phyloP scores from a whole-genome alignment of 1,139 yeast species.

The Debaryomyces subglobosus region DNA sequence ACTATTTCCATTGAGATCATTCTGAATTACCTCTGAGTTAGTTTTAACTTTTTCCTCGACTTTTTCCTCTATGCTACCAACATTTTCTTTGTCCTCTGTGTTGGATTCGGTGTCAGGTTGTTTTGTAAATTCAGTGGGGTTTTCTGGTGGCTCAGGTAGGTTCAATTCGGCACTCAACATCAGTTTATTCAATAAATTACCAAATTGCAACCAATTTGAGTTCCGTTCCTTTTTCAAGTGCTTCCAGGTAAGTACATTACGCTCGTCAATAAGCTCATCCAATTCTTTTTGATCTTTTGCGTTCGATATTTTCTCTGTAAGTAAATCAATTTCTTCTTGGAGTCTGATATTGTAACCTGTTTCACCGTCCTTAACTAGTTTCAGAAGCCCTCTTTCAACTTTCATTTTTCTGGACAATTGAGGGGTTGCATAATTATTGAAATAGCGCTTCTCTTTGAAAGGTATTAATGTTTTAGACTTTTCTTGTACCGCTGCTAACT shows the following conservation, averaged over 20 bases:
- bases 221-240: slow-evolving; percentile 26
- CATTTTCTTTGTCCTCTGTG: slow-evolving; percentile 3
- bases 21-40: background rate
- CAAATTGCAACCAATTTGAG: slow-evolving; percentile 24
- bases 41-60: background rate
- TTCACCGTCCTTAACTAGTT: slow-evolving; percentile 15
- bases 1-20: background rate
- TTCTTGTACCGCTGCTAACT: slow-evolving; percentile 22
- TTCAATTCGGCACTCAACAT: slow-evolving; percentile 14
- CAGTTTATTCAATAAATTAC: slow-evolving; percentile 19
- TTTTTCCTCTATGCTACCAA: background rate
- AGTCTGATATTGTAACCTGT: slow-evolving; percentile 8
- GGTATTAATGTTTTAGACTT: slow-evolving; percentile 27
- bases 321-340: slow-evolving; percentile 12
- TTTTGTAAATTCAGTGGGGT: background rate
- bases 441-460: slow-evolving; percentile 38
- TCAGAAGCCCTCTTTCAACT: slow-evolving; percentile 33
- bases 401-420: slow-evolving; percentile 48
- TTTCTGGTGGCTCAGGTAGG: background rate
- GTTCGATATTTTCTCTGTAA: slow-evolving; percentile 16
- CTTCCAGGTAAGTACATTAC: slow-evolving; percentile 37
- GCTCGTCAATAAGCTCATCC: slow-evolving; percentile 24
- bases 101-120: slow-evolving; percentile 11
- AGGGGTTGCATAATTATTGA: slow-evolving; percentile 48
- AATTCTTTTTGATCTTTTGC: slow-evolving; percentile 12